These are phyloP conservation scores for Peronospora destructor DNA, from an alignment of 352 stramenopile species.

Conservation along the genomic window DNA sequence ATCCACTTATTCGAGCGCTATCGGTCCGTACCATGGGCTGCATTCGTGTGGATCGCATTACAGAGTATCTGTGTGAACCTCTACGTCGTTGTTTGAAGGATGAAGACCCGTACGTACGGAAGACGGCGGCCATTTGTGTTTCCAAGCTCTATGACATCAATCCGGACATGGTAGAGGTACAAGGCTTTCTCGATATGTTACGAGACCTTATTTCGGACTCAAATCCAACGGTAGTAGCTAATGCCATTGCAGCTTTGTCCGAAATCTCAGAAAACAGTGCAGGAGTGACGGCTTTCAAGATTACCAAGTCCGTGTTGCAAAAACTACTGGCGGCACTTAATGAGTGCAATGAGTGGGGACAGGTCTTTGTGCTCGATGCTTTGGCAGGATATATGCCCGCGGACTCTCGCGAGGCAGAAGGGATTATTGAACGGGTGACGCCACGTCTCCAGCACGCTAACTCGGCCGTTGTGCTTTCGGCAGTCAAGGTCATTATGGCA, in stretches of 20 bases:
- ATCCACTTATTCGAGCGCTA: conserved; percentile 93
- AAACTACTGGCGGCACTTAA: conserved; percentile 98
- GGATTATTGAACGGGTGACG: conserved; percentile 98
- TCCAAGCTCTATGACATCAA: conserved; percentile 99
- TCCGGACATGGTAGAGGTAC: conserved; percentile 93
- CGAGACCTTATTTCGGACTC: conserved; percentile 97
- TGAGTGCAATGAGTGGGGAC: conserved; percentile 99
- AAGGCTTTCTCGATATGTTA: conserved; percentile 94
- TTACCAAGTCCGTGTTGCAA: conserved; percentile 95
- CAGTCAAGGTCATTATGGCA: conserved; percentile 95
- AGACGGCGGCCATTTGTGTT: conserved; percentile 98
- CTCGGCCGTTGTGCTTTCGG: conserved; percentile 96
- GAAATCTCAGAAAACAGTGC: conserved; percentile 95
- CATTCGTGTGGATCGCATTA: conserved; percentile 98
- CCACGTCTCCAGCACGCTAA: conserved; percentile 97
- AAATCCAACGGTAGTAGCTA: conserved; percentile 97
- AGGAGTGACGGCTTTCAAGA: conserved; percentile 83
- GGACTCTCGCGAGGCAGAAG: conserved; percentile 94
- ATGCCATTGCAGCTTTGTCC: conserved; percentile 95
- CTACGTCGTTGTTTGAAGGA: conserved; percentile 91
- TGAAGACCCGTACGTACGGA: conserved; percentile 98
- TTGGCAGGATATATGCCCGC: conserved; percentile 92
- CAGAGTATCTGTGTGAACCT: conserved; percentile 97
- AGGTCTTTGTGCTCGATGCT: conserved; percentile 98
- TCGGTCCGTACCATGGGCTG: conserved; percentile 99